Evolutionary conservation across 331 rosid genomes (phyloP), one percentile per base, ranked within the genome.

Genomic region (Acacia concinna): DNA sequence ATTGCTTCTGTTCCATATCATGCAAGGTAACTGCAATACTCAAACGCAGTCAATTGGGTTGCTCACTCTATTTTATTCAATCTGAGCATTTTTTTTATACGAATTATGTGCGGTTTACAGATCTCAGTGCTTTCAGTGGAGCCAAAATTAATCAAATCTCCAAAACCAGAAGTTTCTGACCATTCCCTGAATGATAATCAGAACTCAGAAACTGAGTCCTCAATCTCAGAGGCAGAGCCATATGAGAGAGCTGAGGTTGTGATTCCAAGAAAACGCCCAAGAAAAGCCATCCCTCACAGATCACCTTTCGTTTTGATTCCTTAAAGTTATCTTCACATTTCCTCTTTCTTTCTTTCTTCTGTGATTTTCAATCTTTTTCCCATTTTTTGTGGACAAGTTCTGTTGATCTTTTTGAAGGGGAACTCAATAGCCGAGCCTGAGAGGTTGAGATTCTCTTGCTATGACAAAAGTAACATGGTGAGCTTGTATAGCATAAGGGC

Each of bases 1-100:
- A 92, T 72, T 85, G 89, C 81, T 94, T 86, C 84, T 94, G 98
- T 82, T 94, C 98, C 52, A 89, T 94, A 71, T 88, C 92, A 40
- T 94, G 98, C 89, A 94, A 94, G 94, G 98, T 94, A 89, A 83
- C 57, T 35, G 12, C 57, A 62, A 56, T 69, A 37, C 27, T 74
- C 77, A 51, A 56, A 20, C 57, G 31, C 51, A 30, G 30, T 66
- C 15, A 21, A 3, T 0, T 43, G 31, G 47, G 38, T 46, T 37
- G 25, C 72, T 70, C 25, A 35, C 51, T 41, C 59, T 31, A 41
- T 25, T 54, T 59, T 30, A 41, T 23, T 54, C 38, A 37, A 60
- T 40, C 52, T 49, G 28, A 54, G 52, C 78, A 41, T 2, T 41
- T 51, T 59, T 54, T 27, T 49, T 30, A 37, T 68, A 43, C 54